Evolutionary conservation across 495 filamentous ascomycete species (phyloP), one percentile per base, ranked within the genome.

Genomic region (Xylaria intraflava): DNA sequence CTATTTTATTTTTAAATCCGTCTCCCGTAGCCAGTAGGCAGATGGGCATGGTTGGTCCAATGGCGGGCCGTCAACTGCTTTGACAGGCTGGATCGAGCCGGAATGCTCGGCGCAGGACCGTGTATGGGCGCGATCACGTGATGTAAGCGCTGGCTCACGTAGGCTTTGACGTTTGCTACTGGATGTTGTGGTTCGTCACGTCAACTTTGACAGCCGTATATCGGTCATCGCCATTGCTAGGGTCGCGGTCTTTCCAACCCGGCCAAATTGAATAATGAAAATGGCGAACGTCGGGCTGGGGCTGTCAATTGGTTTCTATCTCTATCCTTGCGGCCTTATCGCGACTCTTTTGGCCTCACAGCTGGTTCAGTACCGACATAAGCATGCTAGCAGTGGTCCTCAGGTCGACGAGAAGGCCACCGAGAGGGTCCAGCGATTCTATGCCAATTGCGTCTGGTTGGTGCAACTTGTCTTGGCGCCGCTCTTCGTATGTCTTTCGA

Each of bases 291-390:
- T 53, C 33, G 56, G 60, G 52, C 48, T 65, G 41, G 64, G 64
- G 35, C 48, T 69, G 26, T 31, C 60, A 16, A 58, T 67, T 30
- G 62, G 59, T 46, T 69, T 69, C 49, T 69, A 69, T 38, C 10
- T 56, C 29, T 69, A 69, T 33, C 66, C 66, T 6, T 60, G 56
- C 30, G 64, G 62, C 24, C 56, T 69, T 1, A 62, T 69, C 35
- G 35, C 49, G 19, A 56, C 55, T 6, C 56, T 69, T 11, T 29
- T 63, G 26, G 35, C 62, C 7, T 69, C 66, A 0, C 59, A 69
- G 41, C 36, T 65, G 0, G 31, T 63, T 38, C 57, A 43, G 49
- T 66, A 69, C 62, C 47, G 51, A 27, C 63, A 63, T 49, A 49
- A 56, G 22, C 19, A 60, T 55, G 31, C 48, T 30, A 45, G 47